Conservation (phyloP, 371 early-diverging fungal species). For the Entomophthora muscae region DNA sequence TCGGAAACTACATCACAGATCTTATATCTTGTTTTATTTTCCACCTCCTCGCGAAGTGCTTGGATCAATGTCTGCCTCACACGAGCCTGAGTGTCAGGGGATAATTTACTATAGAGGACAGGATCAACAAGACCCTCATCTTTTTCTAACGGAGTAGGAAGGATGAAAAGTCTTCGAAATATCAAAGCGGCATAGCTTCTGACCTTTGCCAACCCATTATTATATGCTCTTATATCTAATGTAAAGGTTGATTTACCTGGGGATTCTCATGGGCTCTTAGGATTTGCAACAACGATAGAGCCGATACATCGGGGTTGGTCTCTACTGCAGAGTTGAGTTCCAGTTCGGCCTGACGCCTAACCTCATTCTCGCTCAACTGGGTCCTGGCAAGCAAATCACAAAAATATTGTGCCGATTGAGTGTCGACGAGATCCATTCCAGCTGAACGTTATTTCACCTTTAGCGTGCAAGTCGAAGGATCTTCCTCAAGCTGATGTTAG, state of each 20-base stretch:
- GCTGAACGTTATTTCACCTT: too few relatives aligned
- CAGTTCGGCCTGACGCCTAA: neutral
- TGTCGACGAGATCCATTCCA: too few relatives aligned
- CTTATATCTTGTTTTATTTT: constrained; percentile 59
- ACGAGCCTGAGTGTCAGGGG: constrained; percentile 42
- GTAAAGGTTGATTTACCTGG: neutral
- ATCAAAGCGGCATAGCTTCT: constrained; percentile 1
- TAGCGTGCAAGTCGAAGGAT: too few relatives aligned
- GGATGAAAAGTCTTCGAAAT: neutral
- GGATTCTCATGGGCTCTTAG: neutral
- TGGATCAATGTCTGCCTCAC: constrained; percentile 48
- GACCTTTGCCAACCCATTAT: too few relatives aligned
- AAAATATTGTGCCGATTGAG: neutral
- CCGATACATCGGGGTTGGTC: neutral
- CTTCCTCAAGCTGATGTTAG: too few relatives aligned
- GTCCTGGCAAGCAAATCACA: neutral
- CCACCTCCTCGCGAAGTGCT: constrained; percentile 55
- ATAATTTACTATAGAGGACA: constrained; percentile 12
- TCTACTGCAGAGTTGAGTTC: neutral
- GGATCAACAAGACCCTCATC: neutral
- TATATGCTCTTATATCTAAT: too few relatives aligned
- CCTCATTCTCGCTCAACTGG: neutral
- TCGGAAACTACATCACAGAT: constrained; percentile 83
- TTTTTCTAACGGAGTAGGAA: neutral
- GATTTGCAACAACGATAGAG: neutral